phyloP scores from a whole-genome alignment of 108 stramenopile species.

The Seminavis robusta region DNA sequence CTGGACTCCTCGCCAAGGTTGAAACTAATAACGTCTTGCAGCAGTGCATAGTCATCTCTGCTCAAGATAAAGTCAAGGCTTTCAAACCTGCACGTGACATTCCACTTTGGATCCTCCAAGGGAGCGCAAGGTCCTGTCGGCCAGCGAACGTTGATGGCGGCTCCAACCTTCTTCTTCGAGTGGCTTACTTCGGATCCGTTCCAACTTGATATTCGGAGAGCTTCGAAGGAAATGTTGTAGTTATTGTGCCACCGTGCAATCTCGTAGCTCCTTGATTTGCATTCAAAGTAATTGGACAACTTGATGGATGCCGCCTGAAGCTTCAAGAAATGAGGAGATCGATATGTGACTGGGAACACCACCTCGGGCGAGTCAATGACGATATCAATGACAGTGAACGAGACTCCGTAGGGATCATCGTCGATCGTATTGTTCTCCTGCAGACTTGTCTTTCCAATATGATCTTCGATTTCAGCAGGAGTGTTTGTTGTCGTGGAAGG shows the following conservation, averaged over 20 bases:
- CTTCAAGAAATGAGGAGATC: slow-evolving; percentile 53
- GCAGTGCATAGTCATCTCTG: slow-evolving; percentile 53
- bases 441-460: neutral
- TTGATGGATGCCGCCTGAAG: slow-evolving; percentile 24
- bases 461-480: neutral
- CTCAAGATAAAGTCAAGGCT: slow-evolving; percentile 28
- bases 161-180: slow-evolving; percentile 7
- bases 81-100: slow-evolving; percentile 45
- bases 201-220: slow-evolving; percentile 31
- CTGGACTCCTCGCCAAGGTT: slow-evolving; percentile 72
- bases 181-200: slow-evolving; percentile 30
- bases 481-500: neutral
- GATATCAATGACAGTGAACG: slow-evolving; percentile 51
- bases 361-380: slow-evolving; percentile 57
- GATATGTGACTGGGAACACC: slow-evolving; percentile 66
- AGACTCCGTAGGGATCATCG: slow-evolving; percentile 35
- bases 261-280: slow-evolving; percentile 5
- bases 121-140: slow-evolving; percentile 55
- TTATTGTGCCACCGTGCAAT: slow-evolving; percentile 74
- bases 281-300: slow-evolving; percentile 23
- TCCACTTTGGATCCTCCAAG: slow-evolving; percentile 62
- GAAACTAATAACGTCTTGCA: slow-evolving; percentile 51
- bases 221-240: slow-evolving; percentile 22
- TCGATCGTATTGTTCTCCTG: neutral
- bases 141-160: slow-evolving; percentile 42